Conservation (phyloP, 257 asterid species). For the Fraxinus quadrangulata region DNA sequence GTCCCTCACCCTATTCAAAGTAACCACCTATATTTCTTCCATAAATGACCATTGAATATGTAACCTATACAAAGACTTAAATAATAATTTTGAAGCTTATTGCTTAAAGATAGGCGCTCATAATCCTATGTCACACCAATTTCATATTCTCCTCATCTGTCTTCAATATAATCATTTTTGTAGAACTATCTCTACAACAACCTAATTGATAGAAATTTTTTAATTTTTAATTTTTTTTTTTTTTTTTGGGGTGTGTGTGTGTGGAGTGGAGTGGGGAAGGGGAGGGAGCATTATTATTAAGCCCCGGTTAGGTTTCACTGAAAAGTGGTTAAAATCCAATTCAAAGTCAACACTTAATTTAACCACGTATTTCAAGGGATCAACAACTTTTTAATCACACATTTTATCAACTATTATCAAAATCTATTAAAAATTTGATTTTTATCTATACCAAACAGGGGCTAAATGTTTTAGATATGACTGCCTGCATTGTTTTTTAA, state of each 20-base stretch:
- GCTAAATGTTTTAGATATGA: neutral
- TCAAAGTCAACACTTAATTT: too few relatives aligned
- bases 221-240: neutral
- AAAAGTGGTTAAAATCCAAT: too few relatives aligned
- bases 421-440: too few relatives aligned
- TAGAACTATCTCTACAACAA: neutral
- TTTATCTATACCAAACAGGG: too few relatives aligned
- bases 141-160: neutral
- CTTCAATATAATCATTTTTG: conserved; percentile 5
- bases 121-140: neutral
- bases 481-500: neutral
- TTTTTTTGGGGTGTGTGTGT: too few relatives aligned
- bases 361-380: too few relatives aligned
- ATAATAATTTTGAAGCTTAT: neutral
- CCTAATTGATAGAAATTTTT: neutral
- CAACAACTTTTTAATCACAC: too few relatives aligned
- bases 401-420: too few relatives aligned
- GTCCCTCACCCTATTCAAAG: neutral
- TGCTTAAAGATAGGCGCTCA: neutral
- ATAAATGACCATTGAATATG: neutral
- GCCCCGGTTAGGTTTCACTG: too few relatives aligned
- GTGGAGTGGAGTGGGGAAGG: neutral
- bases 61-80: neutral
- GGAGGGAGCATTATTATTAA: neutral
- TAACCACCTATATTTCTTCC: neutral